Percentiles rank a stretch among this genome's conserved stretches.
phyloP scores from a whole-genome alignment of 2,329 filamentous ascomycete genomes.

The Microdochium bolleyi region DNA sequence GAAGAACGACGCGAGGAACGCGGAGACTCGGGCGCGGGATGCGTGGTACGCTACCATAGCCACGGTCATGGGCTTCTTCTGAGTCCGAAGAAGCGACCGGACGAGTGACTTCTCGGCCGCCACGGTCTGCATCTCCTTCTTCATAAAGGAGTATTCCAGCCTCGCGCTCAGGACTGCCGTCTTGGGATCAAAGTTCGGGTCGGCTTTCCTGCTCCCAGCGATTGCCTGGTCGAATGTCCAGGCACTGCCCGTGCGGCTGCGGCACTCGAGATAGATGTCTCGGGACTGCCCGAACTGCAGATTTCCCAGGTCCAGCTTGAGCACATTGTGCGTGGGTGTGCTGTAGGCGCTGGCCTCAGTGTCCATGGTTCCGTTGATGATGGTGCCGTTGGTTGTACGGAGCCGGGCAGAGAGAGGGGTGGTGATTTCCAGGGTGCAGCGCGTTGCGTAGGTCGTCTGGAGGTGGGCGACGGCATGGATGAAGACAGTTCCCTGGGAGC shows the following conservation, averaged over 20 bases:
- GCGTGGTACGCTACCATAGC: conserved; percentile 41
- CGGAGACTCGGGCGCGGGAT: conserved; percentile 40
- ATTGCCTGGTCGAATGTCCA: conserved; percentile 10
- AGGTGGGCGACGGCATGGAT: conserved; percentile 54
- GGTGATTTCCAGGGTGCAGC: conserved; percentile 32
- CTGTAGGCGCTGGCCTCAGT: conserved; percentile 9
- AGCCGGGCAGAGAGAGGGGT: conserved; percentile 28
- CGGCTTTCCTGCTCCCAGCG: conserved; percentile 2
- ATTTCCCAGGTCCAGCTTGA: conserved; percentile 29
- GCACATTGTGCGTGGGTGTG: conserved; percentile 23
- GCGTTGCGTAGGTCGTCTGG: conserved; percentile 47
- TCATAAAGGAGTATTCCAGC: conserved; percentile 12
- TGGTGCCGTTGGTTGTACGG: conserved; percentile 27
- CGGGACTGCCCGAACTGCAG: conserved; percentile 55
- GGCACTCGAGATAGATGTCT: conserved; percentile 39
- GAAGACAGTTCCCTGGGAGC: conserved; percentile 45
- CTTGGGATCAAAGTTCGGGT: background rate
- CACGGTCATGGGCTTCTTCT: conserved; percentile 15
- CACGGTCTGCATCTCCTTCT: conserved; percentile 2
- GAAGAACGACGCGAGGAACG: conserved; percentile 37
- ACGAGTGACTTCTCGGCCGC: background rate
- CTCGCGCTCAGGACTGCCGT: conserved; percentile 5
- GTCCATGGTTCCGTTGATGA: conserved; percentile 24
- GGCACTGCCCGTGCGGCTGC: background rate
- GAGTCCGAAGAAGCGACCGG: background rate